phyloP scores from a whole-genome alignment of 1,139 yeast species.

The Candida smagusa region DNA sequence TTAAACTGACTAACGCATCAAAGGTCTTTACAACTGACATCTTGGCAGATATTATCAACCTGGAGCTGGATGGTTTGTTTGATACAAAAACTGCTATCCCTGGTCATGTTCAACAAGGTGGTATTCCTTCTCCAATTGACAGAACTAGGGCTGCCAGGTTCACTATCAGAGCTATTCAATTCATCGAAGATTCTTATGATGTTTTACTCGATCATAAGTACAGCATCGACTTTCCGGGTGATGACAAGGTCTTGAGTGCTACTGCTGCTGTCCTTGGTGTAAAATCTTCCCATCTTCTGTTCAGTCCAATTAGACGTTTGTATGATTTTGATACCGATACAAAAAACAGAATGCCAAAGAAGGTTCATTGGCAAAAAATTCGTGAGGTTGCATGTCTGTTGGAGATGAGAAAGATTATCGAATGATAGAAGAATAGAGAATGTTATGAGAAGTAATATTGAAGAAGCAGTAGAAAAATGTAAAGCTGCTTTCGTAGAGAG shows the following conservation, averaged over 20 bases:
- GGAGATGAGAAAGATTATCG: constrained; percentile 60
- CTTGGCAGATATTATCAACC: constrained; percentile 66
- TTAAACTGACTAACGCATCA: constrained; percentile 69
- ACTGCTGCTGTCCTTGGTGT: constrained; percentile 90
- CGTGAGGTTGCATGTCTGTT: constrained; percentile 80
- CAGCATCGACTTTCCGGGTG: constrained; percentile 32
- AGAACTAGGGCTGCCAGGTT: constrained; percentile 69
- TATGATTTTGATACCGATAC: constrained; percentile 86
- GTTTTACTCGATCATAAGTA: constrained; percentile 21
- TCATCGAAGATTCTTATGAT: constrained; percentile 50
- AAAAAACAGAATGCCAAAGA: constrained; percentile 80
- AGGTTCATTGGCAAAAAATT: constrained; percentile 74
- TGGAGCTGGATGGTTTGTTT: constrained; percentile 62
- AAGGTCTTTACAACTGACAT: constrained; percentile 64
- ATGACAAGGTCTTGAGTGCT: constrained; percentile 33
- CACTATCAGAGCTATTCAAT: constrained; percentile 67
- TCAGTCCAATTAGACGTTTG: constrained; percentile 68
- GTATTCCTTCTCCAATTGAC: constrained; percentile 75
- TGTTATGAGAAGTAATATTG: not conserved
- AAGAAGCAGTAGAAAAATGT: not conserved
- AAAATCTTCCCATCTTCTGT: constrained; percentile 70
- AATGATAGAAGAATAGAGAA: constrained; percentile 2
- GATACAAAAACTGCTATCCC: constrained; percentile 79
- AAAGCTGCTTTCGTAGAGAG: too few species aligned
- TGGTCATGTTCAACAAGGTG: constrained; percentile 84